Percentiles rank a stretch among this genome's conserved stretches.
phyloP scores from a whole-genome alignment of 2,329 filamentous ascomycete genomes.

The Neonectria magnoliae region DNA sequence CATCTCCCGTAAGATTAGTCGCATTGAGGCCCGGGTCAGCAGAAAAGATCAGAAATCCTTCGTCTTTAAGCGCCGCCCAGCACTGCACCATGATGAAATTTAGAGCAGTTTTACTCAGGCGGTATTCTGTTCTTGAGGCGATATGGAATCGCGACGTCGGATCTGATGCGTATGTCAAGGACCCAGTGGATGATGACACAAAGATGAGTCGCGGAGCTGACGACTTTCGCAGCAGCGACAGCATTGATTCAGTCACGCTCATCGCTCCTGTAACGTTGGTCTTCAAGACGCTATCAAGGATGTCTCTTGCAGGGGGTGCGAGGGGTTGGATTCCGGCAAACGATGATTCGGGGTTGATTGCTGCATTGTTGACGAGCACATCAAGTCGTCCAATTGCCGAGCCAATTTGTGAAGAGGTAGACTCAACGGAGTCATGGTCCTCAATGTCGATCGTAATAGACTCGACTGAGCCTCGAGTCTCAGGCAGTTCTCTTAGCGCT shows the following conservation, averaged over 20 bases:
- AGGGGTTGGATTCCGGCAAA: slow-evolving; percentile 8
- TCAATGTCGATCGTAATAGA: slow-evolving; percentile 2
- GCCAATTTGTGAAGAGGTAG: slow-evolving; percentile 4
- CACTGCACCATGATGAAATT: slow-evolving; percentile 25
- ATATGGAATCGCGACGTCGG: slow-evolving; percentile 6
- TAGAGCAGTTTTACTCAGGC: slow-evolving; percentile 16
- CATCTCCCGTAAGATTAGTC: slow-evolving; percentile 10
- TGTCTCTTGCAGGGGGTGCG: neutral
- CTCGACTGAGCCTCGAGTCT: slow-evolving; percentile 18
- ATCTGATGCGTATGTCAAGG: slow-evolving; percentile 9
- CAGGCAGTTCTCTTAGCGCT: neutral
- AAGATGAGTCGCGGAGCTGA: slow-evolving; percentile 9
- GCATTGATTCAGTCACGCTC: slow-evolving; percentile 18
- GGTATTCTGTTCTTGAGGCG: slow-evolving; percentile 14
- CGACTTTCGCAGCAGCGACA: slow-evolving; percentile 12
- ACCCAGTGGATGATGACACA: slow-evolving; percentile 15
- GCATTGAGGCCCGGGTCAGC: slow-evolving; percentile 22
- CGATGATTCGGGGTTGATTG: slow-evolving; percentile 2
- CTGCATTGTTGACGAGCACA: slow-evolving; percentile 22
- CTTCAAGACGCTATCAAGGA: neutral
- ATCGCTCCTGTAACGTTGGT: slow-evolving; percentile 11
- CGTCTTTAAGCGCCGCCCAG: slow-evolving; percentile 10
- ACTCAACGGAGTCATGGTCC: slow-evolving; percentile 5
- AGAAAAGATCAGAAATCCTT: slow-evolving; percentile 10
- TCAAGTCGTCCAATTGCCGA: slow-evolving; percentile 1